Conservation (phyloP, 2,329 filamentous ascomycete genomes). For the Coleophoma eucalyptorum region DNA sequence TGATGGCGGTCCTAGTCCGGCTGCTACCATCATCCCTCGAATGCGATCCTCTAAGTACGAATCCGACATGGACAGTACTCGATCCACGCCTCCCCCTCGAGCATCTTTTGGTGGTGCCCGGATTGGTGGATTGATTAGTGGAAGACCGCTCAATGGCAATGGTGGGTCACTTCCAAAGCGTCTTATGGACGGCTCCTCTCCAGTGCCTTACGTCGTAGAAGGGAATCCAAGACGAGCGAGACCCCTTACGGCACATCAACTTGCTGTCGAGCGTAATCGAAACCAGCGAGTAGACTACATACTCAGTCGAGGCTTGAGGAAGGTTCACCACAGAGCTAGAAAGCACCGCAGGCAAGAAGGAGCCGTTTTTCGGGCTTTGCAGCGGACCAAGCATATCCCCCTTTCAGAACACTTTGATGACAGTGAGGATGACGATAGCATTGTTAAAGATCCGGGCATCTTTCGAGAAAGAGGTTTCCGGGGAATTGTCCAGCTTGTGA, state of each 20-base stretch:
- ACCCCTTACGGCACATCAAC: constrained; percentile 76
- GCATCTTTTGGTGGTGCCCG: constrained; percentile 24
- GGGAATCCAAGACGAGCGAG: constrained; percentile 53
- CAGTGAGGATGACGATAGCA: constrained; percentile 54
- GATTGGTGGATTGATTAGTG: constrained; percentile 19
- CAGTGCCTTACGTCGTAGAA: constrained; percentile 45
- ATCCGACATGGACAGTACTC: constrained; percentile 48
- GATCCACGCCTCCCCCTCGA: constrained; percentile 46
- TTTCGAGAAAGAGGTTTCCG: constrained; percentile 57
- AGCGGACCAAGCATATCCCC: constrained; percentile 51
- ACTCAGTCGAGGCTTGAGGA: constrained; percentile 69
- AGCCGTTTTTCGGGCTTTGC: constrained; percentile 62
- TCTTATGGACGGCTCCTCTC: constrained; percentile 57
- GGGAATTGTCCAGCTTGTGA: constrained; percentile 58
- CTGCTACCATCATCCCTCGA: constrained; percentile 53
- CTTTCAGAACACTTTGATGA: constrained; percentile 55
- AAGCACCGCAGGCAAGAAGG: constrained; percentile 62
- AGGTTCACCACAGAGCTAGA: constrained; percentile 59
- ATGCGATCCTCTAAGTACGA: constrained; percentile 61
- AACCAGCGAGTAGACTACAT: constrained; percentile 79
- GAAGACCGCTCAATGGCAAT: constrained; percentile 12
- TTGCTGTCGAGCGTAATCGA: constrained; percentile 75
- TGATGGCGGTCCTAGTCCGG: constrained; percentile 43
- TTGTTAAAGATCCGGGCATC: constrained; percentile 23
- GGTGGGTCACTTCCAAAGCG: constrained; percentile 50